phyloP scores from a whole-genome alignment of 2,329 filamentous ascomycete genomes.

The Graphilbum sp. region DNA sequence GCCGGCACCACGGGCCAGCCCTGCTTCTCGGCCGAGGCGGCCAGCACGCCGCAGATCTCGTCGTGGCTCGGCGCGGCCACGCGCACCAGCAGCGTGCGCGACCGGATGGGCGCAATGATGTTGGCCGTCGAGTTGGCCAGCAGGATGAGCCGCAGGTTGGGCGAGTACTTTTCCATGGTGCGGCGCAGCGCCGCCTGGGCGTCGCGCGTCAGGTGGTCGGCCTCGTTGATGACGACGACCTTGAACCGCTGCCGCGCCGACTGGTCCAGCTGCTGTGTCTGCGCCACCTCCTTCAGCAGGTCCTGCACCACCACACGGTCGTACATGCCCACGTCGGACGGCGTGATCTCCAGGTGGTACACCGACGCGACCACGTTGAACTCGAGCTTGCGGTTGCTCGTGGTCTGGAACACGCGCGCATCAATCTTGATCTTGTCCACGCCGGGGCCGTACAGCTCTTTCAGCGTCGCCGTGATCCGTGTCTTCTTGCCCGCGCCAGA shows the following conservation, averaged over 20 bases:
- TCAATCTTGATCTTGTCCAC: slow-evolving; percentile 99
- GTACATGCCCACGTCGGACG: slow-evolving; percentile 90
- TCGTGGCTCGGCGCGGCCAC: slow-evolving; percentile 77
- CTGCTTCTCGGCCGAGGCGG: slow-evolving; percentile 56
- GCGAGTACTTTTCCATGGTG: slow-evolving; percentile 99
- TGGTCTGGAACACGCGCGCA: slow-evolving; percentile 89
- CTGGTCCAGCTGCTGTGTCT: slow-evolving; percentile 97
- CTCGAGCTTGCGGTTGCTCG: slow-evolving; percentile 89
- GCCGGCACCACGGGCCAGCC: slow-evolving; percentile 62
- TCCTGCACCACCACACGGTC: slow-evolving; percentile 94
- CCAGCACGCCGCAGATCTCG: slow-evolving; percentile 71
- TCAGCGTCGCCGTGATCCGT: slow-evolving; percentile 83
- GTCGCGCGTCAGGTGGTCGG: slow-evolving; percentile 83
- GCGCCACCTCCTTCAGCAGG: slow-evolving; percentile 89
- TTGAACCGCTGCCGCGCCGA: slow-evolving; percentile 87
- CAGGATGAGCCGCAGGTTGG: slow-evolving; percentile 80
- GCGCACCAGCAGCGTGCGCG: slow-evolving; percentile 75
- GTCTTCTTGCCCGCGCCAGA: slow-evolving; percentile 98
- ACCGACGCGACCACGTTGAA: slow-evolving; percentile 97
- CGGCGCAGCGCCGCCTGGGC: slow-evolving; percentile 86
- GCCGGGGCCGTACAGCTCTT: slow-evolving; percentile 85
- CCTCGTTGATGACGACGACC: slow-evolving; percentile 98
- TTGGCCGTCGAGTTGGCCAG: slow-evolving; percentile 94
- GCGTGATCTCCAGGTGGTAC: slow-evolving; percentile 97
- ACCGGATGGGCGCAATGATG: slow-evolving; percentile 96